Evolutionary conservation across 345 rosid genomes (phyloP).

Genomic region (Viola odorata): DNA sequence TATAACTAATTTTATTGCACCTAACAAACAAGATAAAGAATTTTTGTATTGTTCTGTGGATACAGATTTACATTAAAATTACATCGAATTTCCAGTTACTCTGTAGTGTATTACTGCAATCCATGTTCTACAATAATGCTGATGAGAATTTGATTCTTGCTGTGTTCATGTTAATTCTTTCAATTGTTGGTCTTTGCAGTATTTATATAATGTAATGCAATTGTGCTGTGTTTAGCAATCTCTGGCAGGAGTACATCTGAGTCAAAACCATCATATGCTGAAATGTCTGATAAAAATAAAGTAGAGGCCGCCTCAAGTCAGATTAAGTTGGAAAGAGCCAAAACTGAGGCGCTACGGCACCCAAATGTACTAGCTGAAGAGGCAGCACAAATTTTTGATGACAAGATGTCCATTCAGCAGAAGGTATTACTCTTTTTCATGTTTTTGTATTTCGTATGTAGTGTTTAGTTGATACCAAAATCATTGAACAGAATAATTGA

Average conservation of each 20-base stretch:
- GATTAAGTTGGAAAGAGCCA: conserved; percentile 62
- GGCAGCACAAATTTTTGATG: conserved; percentile 75
- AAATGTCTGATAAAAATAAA: conserved; percentile 28
- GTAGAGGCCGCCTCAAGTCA: conserved; percentile 36
- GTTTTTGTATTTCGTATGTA: background rate
- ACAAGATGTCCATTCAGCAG: conserved; percentile 60
- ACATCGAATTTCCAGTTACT: too few species aligned
- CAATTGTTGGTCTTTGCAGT: background rate
- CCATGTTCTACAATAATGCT: background rate
- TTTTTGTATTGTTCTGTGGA: too few species aligned
- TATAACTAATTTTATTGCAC: too few species aligned
- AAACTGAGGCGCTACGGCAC: conserved; percentile 58
- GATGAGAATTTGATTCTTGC: background rate
- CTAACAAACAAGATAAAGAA: too few species aligned
- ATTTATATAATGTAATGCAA: background rate
- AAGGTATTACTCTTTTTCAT: conserved; percentile 41
- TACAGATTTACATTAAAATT: too few species aligned
- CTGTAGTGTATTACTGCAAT: too few species aligned
- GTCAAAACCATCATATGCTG: conserved; percentile 31
- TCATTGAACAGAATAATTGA: too few species aligned
- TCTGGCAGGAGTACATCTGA: conserved; percentile 28
- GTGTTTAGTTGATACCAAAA: background rate
- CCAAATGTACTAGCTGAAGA: conserved; percentile 60
- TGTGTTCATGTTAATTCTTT: background rate
- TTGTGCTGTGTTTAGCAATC: conserved; percentile 27